Conservation (phyloP, 345 rosid species). For the Populus ilicifolia region DNA sequence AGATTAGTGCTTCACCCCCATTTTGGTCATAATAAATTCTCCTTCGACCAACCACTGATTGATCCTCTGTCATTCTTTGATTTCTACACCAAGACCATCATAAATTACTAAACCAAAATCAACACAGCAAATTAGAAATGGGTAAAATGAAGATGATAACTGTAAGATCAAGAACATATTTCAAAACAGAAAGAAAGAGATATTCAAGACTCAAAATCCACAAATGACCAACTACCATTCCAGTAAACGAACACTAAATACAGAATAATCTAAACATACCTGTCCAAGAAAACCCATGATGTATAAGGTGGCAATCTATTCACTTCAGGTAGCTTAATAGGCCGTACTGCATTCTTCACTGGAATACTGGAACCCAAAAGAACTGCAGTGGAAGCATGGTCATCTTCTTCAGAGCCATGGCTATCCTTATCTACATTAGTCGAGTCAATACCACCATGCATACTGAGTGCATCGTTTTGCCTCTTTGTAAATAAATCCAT, state of each 20-base stretch:
- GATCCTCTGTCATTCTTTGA: slow-evolving; percentile 99
- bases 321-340: slow-evolving; percentile 67
- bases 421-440: slow-evolving; percentile 52
- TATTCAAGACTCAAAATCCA: not conserved
- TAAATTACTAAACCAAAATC: not conserved
- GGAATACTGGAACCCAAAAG: slow-evolving; percentile 75
- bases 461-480: slow-evolving; percentile 63
- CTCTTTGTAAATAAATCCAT: slow-evolving; percentile 66
- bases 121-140: not conserved
- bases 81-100: slow-evolving; percentile 48
- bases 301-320: slow-evolving; percentile 92
- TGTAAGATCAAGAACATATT: not conserved
- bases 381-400: slow-evolving; percentile 48
- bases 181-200: not conserved
- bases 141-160: not conserved
- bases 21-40: slow-evolving; percentile 95
- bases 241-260: not conserved
- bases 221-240: not conserved
- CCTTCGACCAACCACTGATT: slow-evolving; percentile 94
- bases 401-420: slow-evolving; percentile 54
- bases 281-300: slow-evolving; percentile 91
- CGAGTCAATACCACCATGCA: slow-evolving; percentile 55
- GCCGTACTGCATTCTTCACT: slow-evolving; percentile 66
- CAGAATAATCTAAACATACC: slow-evolving; percentile 36
- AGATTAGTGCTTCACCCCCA: slow-evolving; percentile 97